Conservation (phyloP, 805 yeast species). For the Candida silvicultrix region DNA sequence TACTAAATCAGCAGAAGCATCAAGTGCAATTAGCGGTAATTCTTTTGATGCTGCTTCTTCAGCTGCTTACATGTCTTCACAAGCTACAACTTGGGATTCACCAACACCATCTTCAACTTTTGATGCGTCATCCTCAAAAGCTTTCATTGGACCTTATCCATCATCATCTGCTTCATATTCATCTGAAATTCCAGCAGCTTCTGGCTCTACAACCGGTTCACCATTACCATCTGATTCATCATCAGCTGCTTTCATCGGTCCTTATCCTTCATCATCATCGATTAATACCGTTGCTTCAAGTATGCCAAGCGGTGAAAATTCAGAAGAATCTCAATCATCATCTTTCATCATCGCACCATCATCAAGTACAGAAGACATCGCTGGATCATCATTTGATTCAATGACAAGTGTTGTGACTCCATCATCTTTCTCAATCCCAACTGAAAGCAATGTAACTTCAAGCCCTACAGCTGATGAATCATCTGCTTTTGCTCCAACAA, state of each 20-base stretch:
- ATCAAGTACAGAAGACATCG: neutral
- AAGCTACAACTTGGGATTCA: neutral
- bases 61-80: neutral
- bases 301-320: neutral
- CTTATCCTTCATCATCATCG: conserved; percentile 1
- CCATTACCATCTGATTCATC: neutral
- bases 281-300: neutral
- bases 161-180: no score
- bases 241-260: neutral
- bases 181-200: neutral
- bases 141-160: no score
- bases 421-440: neutral
- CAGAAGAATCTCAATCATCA: neutral
- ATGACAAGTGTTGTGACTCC: neutral
- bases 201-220: neutral
- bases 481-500: neutral
- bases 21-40: neutral
- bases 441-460: neutral
- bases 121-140: neutral
- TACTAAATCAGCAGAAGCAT: neutral
- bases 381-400: neutral
- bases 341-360: neutral
- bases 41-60: conserved; percentile 1
- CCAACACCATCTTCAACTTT: neutral
- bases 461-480: neutral